Base-by-base conservation (phyloP, 345 rosid species). In the Populus tremula region DNA sequence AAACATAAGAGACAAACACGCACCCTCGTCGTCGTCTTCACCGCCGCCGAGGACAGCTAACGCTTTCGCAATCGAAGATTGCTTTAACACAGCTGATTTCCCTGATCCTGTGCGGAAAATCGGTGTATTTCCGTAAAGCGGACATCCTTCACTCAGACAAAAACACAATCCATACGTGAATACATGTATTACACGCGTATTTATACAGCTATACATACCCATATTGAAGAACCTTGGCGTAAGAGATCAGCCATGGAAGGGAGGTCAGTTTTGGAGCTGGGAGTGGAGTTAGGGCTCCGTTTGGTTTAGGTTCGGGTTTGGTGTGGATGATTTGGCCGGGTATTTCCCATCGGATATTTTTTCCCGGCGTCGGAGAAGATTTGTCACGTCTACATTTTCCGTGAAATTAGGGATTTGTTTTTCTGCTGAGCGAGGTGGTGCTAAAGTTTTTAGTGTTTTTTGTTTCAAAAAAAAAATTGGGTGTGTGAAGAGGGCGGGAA, bases 381-480 rank as follows among this genome's bases (percentile, higher is more conserved):
- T 73, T 87, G 83, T 97, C 97, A 92, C 82, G 93, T 81, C 45
- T 97, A 90, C 99, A 95, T 95, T 77, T 76, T 29, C 2, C 5
- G 35, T 0, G 10, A 70, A 35, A 38, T 39, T 62, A 20, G 76
- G 72, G 74, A 36, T 18, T 61, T 61, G 18, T 13, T 53, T 39
- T 18, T 29, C 27, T 54, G 62, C 1, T n/a, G 20, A 5, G 63
- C 16, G 41, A 25, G 16, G 29, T 33, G 10, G 23, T 5, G n/a
- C 9, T 41, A 9, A 33, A 33, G 41, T 27, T 16, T 23, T 25
- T 6, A 29, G 39, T 14, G 68, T 31, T 33, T 12, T 9, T 12
- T 63, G 10, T 41, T 8, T 2, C 0, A 10, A 41, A 38, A 38
- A 9, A 39, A 0, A 41, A 41, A 41, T 10, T 64, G 67, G 0